These are phyloP conservation scores for Pleurotus eryngii DNA, from an alignment of 768 basidiomycete genomes.

Conservation along the genomic window DNA sequence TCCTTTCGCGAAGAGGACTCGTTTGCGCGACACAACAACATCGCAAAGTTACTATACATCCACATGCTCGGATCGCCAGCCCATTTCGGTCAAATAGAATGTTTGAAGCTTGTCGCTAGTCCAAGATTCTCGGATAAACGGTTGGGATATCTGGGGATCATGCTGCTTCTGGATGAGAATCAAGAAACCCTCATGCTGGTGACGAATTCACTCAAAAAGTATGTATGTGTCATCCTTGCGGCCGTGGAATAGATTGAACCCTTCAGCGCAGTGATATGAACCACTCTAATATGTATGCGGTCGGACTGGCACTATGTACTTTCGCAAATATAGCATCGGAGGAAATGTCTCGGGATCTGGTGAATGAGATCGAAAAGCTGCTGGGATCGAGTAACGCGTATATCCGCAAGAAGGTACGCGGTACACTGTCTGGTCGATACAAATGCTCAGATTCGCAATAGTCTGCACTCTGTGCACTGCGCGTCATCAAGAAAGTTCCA, in stretches of 20 bases:
- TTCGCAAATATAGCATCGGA: slow-evolving; percentile 99
- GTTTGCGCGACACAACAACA: slow-evolving; percentile 92
- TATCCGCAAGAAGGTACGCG: slow-evolving; percentile 91
- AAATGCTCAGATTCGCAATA: slow-evolving; percentile 25
- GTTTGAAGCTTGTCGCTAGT: slow-evolving; percentile 90
- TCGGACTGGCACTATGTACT: slow-evolving; percentile 94
- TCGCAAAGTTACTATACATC: slow-evolving; percentile 97
- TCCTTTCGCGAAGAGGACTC: slow-evolving; percentile 98
- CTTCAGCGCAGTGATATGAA: slow-evolving; percentile 84
- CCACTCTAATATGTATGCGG: slow-evolving; percentile 98
- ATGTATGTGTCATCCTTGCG: slow-evolving; percentile 17
- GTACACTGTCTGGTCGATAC: slow-evolving; percentile 1
- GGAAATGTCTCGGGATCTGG: slow-evolving; percentile 98
- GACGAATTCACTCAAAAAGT: slow-evolving; percentile 99
- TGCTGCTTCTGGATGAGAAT: slow-evolving; percentile 95
- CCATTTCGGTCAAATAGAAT: slow-evolving; percentile 99
- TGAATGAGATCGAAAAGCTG: slow-evolving; percentile 96
- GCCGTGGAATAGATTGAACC: not conserved
- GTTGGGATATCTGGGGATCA: slow-evolving; percentile 94
- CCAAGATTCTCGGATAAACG: slow-evolving; percentile 96
- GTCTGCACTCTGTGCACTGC: slow-evolving; percentile 93
- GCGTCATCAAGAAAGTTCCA: slow-evolving; percentile 94
- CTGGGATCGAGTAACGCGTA: slow-evolving; percentile 97
- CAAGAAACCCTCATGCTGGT: slow-evolving; percentile 97
- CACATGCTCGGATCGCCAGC: slow-evolving; percentile 99